A percentile compares a stretch with the other conserved stretches of the same genome.
These are phyloP conservation scores for Salix brachista DNA, from an alignment of 345 rosid genomes.

Conservation along the genomic window DNA sequence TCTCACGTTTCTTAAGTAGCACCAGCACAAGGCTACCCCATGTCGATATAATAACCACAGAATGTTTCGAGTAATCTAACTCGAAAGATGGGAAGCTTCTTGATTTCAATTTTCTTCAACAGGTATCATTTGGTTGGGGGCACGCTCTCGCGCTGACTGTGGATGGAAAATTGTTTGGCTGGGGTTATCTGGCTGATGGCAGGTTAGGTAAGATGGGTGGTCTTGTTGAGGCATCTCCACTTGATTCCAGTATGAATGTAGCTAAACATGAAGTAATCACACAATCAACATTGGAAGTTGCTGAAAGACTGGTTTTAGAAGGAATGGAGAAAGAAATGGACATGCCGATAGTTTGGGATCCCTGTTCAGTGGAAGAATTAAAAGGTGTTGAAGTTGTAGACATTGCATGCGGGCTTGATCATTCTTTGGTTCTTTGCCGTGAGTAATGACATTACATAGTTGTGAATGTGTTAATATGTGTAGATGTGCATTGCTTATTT, in stretches of 20 bases:
- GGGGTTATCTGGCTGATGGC: slow-evolving; percentile 96
- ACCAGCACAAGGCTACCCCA: too few species aligned
- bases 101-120: slow-evolving; percentile 12
- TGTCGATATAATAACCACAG: too few species aligned
- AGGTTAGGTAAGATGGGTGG: slow-evolving; percentile 61
- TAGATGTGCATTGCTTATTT: neutral
- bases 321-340: slow-evolving; percentile 71
- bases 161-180: slow-evolving; percentile 74
- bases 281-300: slow-evolving; percentile 37
- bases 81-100: neutral
- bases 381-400: slow-evolving; percentile 46
- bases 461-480: neutral
- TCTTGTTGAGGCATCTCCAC: slow-evolving; percentile 40
- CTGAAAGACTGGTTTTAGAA: slow-evolving; percentile 62
- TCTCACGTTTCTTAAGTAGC: neutral
- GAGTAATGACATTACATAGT: slow-evolving; percentile 26
- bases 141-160: slow-evolving; percentile 70
- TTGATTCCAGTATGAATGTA: slow-evolving; percentile 41
- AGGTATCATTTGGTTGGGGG: slow-evolving; percentile 97
- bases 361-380: slow-evolving; percentile 60
- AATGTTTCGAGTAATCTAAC: neutral
- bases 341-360: slow-evolving; percentile 88
- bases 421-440: slow-evolving; percentile 76
- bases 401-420: slow-evolving; percentile 80
- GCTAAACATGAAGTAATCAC: slow-evolving; percentile 8